Base-by-base conservation (phyloP, 176 grass and related monocot species). In the Elymus sibiricus region DNA sequence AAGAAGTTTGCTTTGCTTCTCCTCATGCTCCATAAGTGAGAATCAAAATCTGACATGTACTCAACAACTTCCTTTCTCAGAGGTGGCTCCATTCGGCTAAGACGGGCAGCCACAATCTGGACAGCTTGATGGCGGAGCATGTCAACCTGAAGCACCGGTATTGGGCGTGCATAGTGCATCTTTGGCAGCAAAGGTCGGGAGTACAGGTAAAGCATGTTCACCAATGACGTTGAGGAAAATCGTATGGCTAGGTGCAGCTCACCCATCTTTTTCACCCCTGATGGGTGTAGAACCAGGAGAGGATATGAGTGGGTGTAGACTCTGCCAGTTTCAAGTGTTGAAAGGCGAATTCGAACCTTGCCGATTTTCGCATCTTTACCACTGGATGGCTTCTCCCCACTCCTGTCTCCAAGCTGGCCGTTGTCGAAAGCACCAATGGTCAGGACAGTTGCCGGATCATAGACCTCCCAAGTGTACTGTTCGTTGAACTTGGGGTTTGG, bases 401-500 rank as follows among this genome's bases (percentile, higher is more conserved):
- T 56, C 88, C 80, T 96, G 9, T 94, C 97, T 34, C 88, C 94
- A 63, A 96, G 89, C 81, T 94, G 97, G 66, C 92, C 91, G 87
- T 99, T 99, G 84, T 99, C 97, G 15, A 99, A 99, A 71, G 92
- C 97, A 86, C 94, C 97, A 77, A 99, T 32, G 19, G 94, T 99
- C 60, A 99, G 82, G 34, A 96, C 92, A 44, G 97, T 99, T 53
- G 92, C 85, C 5, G 97, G 97, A 89, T 99, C 97, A 88, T 88
- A 99, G 47, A 99, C 94, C 79, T 99, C 97, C 97, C 97, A 99
- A 56, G 94, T 99, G 70, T 99, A 99, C 37, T 96, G 97, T 71
- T 99, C 97, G 61, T 99, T 99, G 89, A 91, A 99, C 35, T 73
- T 99, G 6, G 97, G 97, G 64, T 75, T 87, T 69, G 95, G 86